Evolutionary conservation across 1,284 basidiomycete species (phyloP), one percentile per base, ranked within the genome.

Genomic region (Ceratobasidium sp.): DNA sequence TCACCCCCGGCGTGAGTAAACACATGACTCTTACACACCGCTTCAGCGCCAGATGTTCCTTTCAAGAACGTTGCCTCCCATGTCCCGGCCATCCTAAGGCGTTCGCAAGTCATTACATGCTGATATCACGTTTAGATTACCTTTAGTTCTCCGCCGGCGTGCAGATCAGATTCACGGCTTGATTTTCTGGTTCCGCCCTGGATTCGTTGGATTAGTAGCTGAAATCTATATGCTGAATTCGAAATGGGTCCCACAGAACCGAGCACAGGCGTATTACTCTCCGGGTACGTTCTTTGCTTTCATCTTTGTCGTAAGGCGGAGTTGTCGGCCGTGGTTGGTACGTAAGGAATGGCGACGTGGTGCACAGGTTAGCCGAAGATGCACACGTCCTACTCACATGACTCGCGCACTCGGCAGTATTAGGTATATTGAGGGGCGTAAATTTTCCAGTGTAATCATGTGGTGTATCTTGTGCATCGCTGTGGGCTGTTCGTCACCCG

Each of bases 31-130:
- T 16, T 23, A n/a, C 21, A n/a, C 21, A 54, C 53, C 23, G 56
- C 56, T 58, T 58, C 56, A 40, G n/a, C 56, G 56, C 36, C 56
- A 58, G 23, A 54, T n/a, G 25, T 30, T 54, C 30, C 12, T 54
- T 54, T 51, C 49, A 12, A 54, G 53, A 33, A 25, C 16, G 9
- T 11, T 33, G 11, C 25, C 30, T 18, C 44, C 12, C 6, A 54
- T 14, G 14, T 54, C 53, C 11, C 28, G n/a, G 18, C 36, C 14
- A n/a, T 21, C 2, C 36, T 46, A 38, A 40, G 33, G 21, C 56
- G n/a, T 36, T 36, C 33, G 28, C 33, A 36, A 58, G 56, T 58
- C 28, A 58, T 18, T 58, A 14, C 14, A 58, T 58, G 36, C 30
- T 58, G 21, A 23, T 21, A 40, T 38, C 33, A 40, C 36, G 33